Evolutionary conservation across 2,329 filamentous ascomycete genomes (phyloP).

Genomic region (Fusarium tjaetaba): DNA sequence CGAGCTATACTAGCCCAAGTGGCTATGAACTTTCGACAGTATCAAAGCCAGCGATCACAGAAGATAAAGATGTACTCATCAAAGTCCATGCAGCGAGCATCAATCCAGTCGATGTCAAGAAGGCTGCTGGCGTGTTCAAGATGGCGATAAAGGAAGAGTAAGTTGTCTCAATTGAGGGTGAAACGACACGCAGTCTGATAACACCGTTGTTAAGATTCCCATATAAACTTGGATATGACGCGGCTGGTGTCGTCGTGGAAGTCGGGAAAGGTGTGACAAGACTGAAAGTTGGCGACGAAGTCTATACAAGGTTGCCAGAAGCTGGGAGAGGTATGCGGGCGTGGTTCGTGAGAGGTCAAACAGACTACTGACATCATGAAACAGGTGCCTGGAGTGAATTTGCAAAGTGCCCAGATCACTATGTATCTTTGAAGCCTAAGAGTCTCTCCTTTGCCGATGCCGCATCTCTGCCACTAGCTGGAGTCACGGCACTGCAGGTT

Average conservation of each 20-base stretch:
- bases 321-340: background rate
- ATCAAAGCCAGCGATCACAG: fast-evolving
- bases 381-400: background rate
- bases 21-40: fast-evolving
- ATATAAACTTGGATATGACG: background rate
- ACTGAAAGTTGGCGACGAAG: background rate
- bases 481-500: background rate
- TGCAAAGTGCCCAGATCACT: background rate
- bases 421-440: background rate
- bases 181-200: background rate
- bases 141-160: background rate
- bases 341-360: fast-evolving
- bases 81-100: background rate
- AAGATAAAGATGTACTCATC: background rate
- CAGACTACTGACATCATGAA: background rate
- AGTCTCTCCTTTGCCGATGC: background rate
- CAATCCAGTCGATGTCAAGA: background rate
- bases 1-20: fast-evolving
- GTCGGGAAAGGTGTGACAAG: background rate
- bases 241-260: fast-evolving
- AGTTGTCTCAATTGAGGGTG: background rate
- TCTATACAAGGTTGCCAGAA: background rate
- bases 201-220: background rate
- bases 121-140: background rate
- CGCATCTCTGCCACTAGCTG: background rate